A percentile compares a stretch with the other conserved stretches of the same genome.
Evolutionary conservation across 306 rosid species (phyloP).

Genomic region (Trichosanthes cucumerina): DNA sequence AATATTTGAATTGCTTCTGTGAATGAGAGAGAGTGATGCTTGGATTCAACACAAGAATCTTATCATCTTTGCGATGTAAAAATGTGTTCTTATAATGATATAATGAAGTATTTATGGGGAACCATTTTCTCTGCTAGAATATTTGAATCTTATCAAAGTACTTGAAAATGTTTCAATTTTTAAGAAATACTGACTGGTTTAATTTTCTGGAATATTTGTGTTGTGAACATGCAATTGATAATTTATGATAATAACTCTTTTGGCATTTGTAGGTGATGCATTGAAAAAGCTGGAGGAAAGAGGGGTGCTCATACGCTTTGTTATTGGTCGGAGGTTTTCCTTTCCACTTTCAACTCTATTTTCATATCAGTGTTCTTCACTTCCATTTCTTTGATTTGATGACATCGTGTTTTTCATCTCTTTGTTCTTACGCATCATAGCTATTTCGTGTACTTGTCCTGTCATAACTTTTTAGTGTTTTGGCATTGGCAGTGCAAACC

Average conservation of each 20-base stretch:
- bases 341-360: slow-evolving; percentile 21
- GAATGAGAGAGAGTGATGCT: not conserved
- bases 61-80: not conserved
- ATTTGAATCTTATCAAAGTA: not conserved
- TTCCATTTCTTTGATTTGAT: slow-evolving; percentile 17
- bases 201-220: not conserved
- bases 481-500: slow-evolving; percentile 62
- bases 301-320: slow-evolving; percentile 87
- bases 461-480: slow-evolving; percentile 3
- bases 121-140: not conserved
- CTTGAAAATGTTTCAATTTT: not conserved
- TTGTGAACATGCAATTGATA: not conserved
- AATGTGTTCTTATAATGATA: not conserved
- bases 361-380: not conserved
- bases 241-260: slow-evolving; percentile 2
- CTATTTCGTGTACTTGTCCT: not conserved
- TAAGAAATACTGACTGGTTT: not conserved
- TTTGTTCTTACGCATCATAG: not conserved
- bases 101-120: not conserved
- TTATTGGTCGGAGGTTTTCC: slow-evolving; percentile 92
- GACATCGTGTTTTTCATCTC: slow-evolving; percentile 4
- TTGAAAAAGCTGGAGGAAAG: slow-evolving; percentile 85
- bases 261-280: slow-evolving; percentile 62
- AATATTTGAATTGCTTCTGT: not conserved
- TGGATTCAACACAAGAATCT: not conserved